Percentiles rank a stretch among this genome's conserved stretches.
These are phyloP conservation scores for Sparassis latifolia DNA, from an alignment of 1,284 basidiomycete species.

Conservation along the genomic window DNA sequence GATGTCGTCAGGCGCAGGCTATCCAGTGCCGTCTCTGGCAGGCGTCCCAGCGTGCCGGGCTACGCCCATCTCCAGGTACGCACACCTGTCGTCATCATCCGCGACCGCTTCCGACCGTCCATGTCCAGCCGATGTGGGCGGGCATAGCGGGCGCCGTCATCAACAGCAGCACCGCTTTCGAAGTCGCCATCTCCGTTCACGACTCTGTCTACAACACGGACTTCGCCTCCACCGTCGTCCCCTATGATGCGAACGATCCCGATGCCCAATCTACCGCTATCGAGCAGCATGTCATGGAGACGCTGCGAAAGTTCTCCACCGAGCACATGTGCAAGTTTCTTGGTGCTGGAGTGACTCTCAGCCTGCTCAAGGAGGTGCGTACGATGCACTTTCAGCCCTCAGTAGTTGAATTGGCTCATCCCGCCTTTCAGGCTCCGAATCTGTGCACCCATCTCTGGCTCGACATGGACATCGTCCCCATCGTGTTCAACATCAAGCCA, in stretches of 20 bases:
- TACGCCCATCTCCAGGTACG: slow-evolving; percentile 60
- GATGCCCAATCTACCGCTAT: slow-evolving; percentile 50
- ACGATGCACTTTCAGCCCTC: background rate
- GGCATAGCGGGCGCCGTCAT: slow-evolving; percentile 59
- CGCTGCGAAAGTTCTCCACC: slow-evolving; percentile 59
- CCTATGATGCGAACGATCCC: slow-evolving; percentile 40
- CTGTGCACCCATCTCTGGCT: slow-evolving; percentile 74
- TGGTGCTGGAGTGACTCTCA: slow-evolving; percentile 51
- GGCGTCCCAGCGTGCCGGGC: slow-evolving; percentile 44
- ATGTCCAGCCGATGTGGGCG: slow-evolving; percentile 72
- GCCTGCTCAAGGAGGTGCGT: slow-evolving; percentile 39
- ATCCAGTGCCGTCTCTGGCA: slow-evolving; percentile 41
- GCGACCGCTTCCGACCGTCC: background rate
- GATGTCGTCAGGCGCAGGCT: slow-evolving; percentile 59
- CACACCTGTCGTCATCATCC: slow-evolving; percentile 10
- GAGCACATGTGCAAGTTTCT: slow-evolving; percentile 81
- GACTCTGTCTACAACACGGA: slow-evolving; percentile 79
- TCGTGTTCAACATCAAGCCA: slow-evolving; percentile 78
- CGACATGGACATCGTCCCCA: slow-evolving; percentile 68
- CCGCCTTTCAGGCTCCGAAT: slow-evolving; percentile 49
- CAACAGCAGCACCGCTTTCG: slow-evolving; percentile 52
- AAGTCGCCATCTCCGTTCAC: slow-evolving; percentile 71
- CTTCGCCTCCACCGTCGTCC: slow-evolving; percentile 49
- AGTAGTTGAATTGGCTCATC: no score
- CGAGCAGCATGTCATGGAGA: slow-evolving; percentile 52